phyloP scores from a whole-genome alignment of 129 eudicot species.

The Artemisia tridentata region DNA sequence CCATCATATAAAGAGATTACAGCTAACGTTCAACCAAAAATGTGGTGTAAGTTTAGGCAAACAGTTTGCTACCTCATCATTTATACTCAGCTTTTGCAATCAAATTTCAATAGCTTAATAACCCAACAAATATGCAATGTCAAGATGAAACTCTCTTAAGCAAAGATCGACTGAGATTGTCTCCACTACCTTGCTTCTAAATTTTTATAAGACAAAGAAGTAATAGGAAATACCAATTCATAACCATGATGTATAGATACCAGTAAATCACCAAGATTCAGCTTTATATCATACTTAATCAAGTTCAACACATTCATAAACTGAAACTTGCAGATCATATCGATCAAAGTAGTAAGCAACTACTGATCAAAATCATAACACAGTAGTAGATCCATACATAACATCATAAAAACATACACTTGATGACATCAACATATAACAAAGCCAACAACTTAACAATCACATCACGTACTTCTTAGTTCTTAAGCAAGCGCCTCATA shows the following conservation, averaged over 20 bases:
- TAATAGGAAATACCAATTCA: no score
- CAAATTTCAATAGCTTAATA: neutral
- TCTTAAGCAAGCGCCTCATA: constrained; percentile 48
- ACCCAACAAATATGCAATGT: neutral
- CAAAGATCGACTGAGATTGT: no score
- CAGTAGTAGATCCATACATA: constrained; percentile 9
- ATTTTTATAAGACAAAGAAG: neutral
- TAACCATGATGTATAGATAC: no score
- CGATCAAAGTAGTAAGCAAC: constrained; percentile 24
- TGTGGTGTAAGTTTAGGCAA: neutral
- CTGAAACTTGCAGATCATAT: neutral
- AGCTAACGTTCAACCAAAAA: neutral
- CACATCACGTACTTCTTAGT: constrained; percentile 7
- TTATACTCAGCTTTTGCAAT: neutral
- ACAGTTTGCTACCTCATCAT: neutral
- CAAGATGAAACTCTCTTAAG: neutral
- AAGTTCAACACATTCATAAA: constrained; percentile 21
- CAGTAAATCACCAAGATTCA: neutral
- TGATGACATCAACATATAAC: neutral
- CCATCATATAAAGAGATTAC: neutral
- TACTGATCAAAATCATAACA: constrained; percentile 3
- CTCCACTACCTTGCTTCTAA: neutral
- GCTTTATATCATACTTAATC: neutral
- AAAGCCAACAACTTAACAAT: neutral
- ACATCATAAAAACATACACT: constrained; percentile 12